Base-by-base conservation (phyloP, 139 green algal genomes). In the Edaphochlamys debaryana region DNA sequence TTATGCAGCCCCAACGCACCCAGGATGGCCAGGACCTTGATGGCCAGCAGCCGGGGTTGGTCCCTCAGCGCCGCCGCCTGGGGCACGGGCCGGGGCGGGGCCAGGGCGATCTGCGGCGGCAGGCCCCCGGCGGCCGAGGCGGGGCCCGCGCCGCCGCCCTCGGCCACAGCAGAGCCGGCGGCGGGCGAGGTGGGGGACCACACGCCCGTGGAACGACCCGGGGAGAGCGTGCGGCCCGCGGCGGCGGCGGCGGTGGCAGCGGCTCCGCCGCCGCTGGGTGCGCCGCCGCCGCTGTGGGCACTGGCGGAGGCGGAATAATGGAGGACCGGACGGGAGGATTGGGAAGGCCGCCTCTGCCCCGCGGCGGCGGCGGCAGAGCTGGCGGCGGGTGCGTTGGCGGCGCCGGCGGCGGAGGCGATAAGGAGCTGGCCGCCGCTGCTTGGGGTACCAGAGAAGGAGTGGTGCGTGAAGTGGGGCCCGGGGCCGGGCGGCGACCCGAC, bases 21-120 rank as follows among this genome's bases (percentile, higher is more conserved):
- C 66, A 98, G 85, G 4, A 96, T 89, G 5, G 94, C 92, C 62
- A 98, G 92, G 54, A 92, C 87, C 1, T 94, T 86, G 25, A 93
- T 90, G 34, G 94, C 94, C 15, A 87, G 79, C 40, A 88, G 54
- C 56, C 89, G 86, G 30, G 60, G 52, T 2, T 63, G 52, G 64
- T 86, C 79, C 13, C 64, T 42, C 9, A 3, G 1, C 4, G 76
- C 45, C 41, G 74, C 62, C 22, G 32, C 41, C 58, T 63, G 80
- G 36, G 67, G 45, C 48, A 87, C 80, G 64, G 38, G 34, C 32
- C 56, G 82, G 34, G 38, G 66, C n/a, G 64, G 58, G 38, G 74
- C 74, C 58, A 69, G n/a, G 2, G 67, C 50, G 30, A 79, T 62
- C 52, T 62, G 19, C 22, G 68, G 40, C 32, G 85, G 71, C 38